A percentile compares a stretch with the other conserved stretches of the same genome.
Evolutionary conservation across 2,329 filamentous ascomycete species (phyloP).

Genomic region (Stemphylium beticola): DNA sequence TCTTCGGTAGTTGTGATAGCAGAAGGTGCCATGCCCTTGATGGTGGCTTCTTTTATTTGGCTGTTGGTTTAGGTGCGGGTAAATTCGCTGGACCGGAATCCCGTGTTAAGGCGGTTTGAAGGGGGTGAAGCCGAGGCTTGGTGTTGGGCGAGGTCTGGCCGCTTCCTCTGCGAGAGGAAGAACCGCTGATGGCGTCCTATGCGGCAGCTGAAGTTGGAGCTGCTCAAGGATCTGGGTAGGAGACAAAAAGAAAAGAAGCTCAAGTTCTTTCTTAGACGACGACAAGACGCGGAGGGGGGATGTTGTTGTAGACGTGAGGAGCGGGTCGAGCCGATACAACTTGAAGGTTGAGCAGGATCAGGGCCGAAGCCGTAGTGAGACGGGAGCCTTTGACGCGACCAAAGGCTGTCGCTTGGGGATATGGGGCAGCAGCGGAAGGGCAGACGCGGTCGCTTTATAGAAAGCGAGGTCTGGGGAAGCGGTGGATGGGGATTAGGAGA

Average conservation of each 20-base stretch:
- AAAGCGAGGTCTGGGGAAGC: conserved; percentile 11
- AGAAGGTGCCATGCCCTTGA: conserved; percentile 75
- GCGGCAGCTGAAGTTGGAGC: conserved; percentile 89
- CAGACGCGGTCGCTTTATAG: conserved; percentile 17
- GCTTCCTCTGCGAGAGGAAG: conserved; percentile 99
- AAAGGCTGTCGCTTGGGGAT: conserved; percentile 42
- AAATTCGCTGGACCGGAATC: conserved; percentile 32
- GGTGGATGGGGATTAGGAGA: conserved; percentile 12
- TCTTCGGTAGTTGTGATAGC: conserved; percentile 60
- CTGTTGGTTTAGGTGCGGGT: conserved; percentile 13
- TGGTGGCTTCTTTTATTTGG: conserved; percentile 32
- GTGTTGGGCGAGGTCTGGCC: conserved; percentile 91
- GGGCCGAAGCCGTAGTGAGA: conserved; percentile 54
- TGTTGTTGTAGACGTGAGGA: conserved; percentile 58
- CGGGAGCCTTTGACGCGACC: conserved; percentile 52
- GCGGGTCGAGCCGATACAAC: conserved; percentile 54
- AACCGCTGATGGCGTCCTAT: conserved; percentile 98
- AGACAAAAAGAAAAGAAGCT: conserved; percentile 53
- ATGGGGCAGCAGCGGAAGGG: conserved; percentile 14
- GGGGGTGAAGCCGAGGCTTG: conserved; percentile 86
- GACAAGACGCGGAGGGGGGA: conserved; percentile 52
- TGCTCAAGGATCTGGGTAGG: conserved; percentile 59
- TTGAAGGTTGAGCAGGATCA: conserved; percentile 53
- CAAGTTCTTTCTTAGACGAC: conserved; percentile 45
- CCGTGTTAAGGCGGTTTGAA: conserved; percentile 92